Evolutionary conservation across 371 early-diverging fungal species (phyloP), one percentile per base, ranked within the genome.

Genomic region (Chytridium lagenaria): DNA sequence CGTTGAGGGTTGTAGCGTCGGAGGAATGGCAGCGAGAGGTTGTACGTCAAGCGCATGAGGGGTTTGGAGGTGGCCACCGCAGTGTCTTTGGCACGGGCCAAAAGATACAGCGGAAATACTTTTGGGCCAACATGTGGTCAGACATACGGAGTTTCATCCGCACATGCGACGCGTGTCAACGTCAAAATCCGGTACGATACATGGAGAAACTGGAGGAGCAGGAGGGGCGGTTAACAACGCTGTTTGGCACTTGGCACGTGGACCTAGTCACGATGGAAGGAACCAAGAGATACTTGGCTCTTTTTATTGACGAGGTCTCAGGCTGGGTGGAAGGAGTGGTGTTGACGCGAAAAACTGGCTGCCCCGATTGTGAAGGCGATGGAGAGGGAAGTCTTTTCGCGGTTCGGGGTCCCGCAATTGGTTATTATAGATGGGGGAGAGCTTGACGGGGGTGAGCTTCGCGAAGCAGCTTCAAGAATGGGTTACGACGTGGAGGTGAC

Each of bases 1-100:
- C 16, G 51, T 50, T 44, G 44, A 44, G 72, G 30, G 72, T 72
- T 2, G 38, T 72, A 10, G 67, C 69, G 30, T 36, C 36, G 38
- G 26, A 30, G 37, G 1, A n/a, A 16, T 26, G 50, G 57, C 72
- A 50, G 22, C 23, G 26, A 3, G 37, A 34, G 49, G 67, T 67
- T 57, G 39, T 72, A 2, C 50, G 50, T 19, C 69, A 72, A 34
- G n/a, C 30, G 16, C 72, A 72, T 37, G 44, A 68, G 40, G 61
- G 65, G 30, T 34, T 67, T 39, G 66, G 65, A 31, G 72, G 72
- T 26, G 72, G 72, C 7, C 72, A 72, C 67, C 72, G 68, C 2
- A 50, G 72, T 10, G 68, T 59, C 23, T 33, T 38, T n/a, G 72
- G 31, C 28, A 72, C 72, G 39, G 55, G 34, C n/a, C 22, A 12